Percentiles rank a stretch among this genome's conserved stretches.
phyloP scores from a whole-genome alignment of 2,329 filamentous ascomycete genomes.

The Clonostachys chloroleuca region DNA sequence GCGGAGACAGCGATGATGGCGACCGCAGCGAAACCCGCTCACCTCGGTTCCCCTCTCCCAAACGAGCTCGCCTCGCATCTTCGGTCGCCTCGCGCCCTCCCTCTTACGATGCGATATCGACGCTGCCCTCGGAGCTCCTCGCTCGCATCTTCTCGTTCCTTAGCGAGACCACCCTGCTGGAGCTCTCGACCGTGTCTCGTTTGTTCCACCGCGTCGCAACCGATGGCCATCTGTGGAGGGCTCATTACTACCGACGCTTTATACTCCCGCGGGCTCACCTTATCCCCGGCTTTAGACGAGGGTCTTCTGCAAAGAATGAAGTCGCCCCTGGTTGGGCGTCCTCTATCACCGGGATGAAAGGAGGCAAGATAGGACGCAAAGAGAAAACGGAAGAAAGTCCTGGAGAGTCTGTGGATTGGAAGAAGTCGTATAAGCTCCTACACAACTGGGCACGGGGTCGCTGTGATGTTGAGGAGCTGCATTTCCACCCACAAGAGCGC shows the following conservation, averaged over 20 bases:
- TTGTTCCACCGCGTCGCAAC: slow-evolving; percentile 69
- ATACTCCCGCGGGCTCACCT: slow-evolving; percentile 76
- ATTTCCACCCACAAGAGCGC: slow-evolving; percentile 31
- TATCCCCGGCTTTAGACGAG: slow-evolving; percentile 58
- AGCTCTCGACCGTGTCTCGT: slow-evolving; percentile 61
- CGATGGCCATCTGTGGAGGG: slow-evolving; percentile 89
- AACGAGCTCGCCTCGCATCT: neutral
- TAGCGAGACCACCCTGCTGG: slow-evolving; percentile 63
- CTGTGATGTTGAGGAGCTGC: slow-evolving; percentile 75
- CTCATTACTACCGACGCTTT: slow-evolving; percentile 82
- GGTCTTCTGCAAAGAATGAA: neutral
- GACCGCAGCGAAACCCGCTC: neutral
- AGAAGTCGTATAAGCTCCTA: slow-evolving; percentile 78
- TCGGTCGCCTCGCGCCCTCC: slow-evolving; percentile 1
- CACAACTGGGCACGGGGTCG: slow-evolving; percentile 88
- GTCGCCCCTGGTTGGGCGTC: neutral
- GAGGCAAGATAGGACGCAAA: slow-evolving; percentile 19
- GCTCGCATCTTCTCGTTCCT: slow-evolving; percentile 78
- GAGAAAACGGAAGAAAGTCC: slow-evolving; percentile 36
- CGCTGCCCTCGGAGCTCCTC: slow-evolving; percentile 81
- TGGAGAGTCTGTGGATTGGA: slow-evolving; percentile 65
- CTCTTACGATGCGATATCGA: slow-evolving; percentile 58
- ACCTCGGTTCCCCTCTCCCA: too few species aligned
- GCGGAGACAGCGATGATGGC: slow-evolving; percentile 1
- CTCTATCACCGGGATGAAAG: neutral